Evolutionary conservation across 129 eudicot genomes (phyloP), one percentile per base, ranked within the genome.

Genomic region (Centaurea solstitialis): DNA sequence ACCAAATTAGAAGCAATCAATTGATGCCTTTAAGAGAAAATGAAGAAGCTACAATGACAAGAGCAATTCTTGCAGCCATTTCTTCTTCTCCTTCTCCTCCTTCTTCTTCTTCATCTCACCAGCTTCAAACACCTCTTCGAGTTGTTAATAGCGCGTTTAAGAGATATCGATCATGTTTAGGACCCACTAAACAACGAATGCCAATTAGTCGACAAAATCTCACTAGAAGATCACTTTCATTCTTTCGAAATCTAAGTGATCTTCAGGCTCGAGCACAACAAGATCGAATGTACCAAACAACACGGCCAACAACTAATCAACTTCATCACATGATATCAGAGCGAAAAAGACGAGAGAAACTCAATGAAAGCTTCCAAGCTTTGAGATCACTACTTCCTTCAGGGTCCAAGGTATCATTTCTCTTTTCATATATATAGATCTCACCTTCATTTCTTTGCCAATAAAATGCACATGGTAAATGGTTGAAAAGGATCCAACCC

Each of bases 361-460:
- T 93, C 13, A 95, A 93, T 76, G 95, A 93, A 10, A 93, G 90
- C 89, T 90, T 95, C 43, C 93, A 93, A 79, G 84, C 90, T 7
- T 83, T 95, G 75, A 88, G 93, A 82, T 88, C 98, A 50, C 24
- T 95, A 64, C 97, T 95, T 79, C 99, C 99, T 73, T 91, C 88
- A 3, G 97, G 94, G 24, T 76, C 97, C 13, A 95, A 95, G 99
- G 99, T 93, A 30, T 26, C 6, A 12, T 38, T 37, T 2, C 3
- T 20, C 40, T 53, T 28, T 67, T 75, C 37, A 10, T 11, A 57
- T 50, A 28, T 9, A 0, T 50, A 28, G 10, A 0, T 3, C 35
- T 72, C 76, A 50, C 18, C 17, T 74, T 70, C 74, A 35, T 70
- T 69, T 33, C 18, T 30, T 69, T 33, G 3, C 64, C 64, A 20